Evolutionary conservation across 2,329 filamentous ascomycete genomes (phyloP), one percentile per base, ranked within the genome.

Genomic region (Aspergillus puulaauensis): DNA sequence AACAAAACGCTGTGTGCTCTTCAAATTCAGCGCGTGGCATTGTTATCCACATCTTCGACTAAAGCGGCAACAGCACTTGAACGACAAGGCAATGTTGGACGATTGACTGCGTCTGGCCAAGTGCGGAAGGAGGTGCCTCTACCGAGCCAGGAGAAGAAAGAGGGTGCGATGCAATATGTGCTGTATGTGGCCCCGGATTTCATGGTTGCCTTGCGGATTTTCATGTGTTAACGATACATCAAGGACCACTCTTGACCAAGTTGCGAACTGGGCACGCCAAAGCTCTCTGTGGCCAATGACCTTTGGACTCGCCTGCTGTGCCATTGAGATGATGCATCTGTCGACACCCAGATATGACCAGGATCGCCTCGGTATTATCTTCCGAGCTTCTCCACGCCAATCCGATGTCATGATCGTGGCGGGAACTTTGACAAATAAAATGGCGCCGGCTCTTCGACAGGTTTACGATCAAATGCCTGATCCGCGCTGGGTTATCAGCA

Each of bases 391-490:
- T 14, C 91, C 91, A 1, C 88, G 91, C 63, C 91, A 96, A 76
- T 90, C 90, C 60, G 91, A 96, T 75, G 89, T 96, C 64, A 95
- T 96, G 91, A 95, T 96, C 69, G 91, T 96, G 21, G 91, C 92
- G 24, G 92, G 92, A 59, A 96, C 92, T 31, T 84, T 96, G 61
- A 96, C 91, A 67, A 96, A 96, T 83, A 96, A 96, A 82, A 96
- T 96, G 92, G 91, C 91, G 1, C 91, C 92, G 2, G 92, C 92
- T 35, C 80, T 96, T 71, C 84, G 92, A 75, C 90, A 95, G 78
- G 89, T 96, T 61, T 96, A 96, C 79, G 92, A 96, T 76, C 92
- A 96, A 81, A 96, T 96, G 91, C 92, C 92, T 46, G 92, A 96
- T 48, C 92, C 91, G 37, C 85, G 90, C 68, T 96, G 91, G 91